phyloP scores from a whole-genome alignment of 2,329 filamentous ascomycete genomes.

The Trichoderma lentiforme region DNA sequence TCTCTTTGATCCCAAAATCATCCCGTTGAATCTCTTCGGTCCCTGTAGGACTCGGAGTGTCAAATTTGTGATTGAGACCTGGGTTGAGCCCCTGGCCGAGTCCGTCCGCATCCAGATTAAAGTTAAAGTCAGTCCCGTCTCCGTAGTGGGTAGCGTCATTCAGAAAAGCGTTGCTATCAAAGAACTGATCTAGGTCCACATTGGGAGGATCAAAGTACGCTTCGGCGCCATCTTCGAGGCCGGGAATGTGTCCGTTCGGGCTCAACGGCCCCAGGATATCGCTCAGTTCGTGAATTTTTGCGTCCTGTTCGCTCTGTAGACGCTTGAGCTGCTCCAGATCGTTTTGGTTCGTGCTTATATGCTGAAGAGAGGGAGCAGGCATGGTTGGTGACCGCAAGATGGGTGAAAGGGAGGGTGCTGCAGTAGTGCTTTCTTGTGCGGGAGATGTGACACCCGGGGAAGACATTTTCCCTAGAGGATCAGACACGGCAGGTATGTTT shows the following conservation, averaged over 20 bases:
- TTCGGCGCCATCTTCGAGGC: slow-evolving; percentile 48
- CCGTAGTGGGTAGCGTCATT: slow-evolving; percentile 37
- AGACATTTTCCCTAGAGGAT: slow-evolving; percentile 21
- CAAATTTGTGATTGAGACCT: slow-evolving; percentile 1
- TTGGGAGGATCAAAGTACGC: slow-evolving; percentile 36
- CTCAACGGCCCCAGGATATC: slow-evolving; percentile 74
- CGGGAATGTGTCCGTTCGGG: slow-evolving; percentile 74
- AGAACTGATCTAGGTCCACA: slow-evolving; percentile 52
- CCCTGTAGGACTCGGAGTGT: slow-evolving; percentile 45
- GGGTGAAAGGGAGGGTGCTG: slow-evolving; percentile 46
- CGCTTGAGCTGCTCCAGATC: slow-evolving; percentile 77
- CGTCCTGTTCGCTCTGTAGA: slow-evolving; percentile 74
- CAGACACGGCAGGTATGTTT: slow-evolving; percentile 23
- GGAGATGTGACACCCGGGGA: slow-evolving; percentile 25
- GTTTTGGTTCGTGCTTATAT: slow-evolving; percentile 65
- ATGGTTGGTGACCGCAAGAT: slow-evolving; percentile 44
- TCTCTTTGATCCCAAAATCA: slow-evolving; percentile 34
- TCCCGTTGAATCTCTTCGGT: slow-evolving; percentile 51
- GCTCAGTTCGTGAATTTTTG: slow-evolving; percentile 71
- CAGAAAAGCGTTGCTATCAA: slow-evolving; percentile 42
- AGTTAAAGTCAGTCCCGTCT: slow-evolving; percentile 50
- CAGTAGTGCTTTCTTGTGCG: slow-evolving; percentile 24
- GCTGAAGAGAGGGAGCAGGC: slow-evolving; percentile 52
- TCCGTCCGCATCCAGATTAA: slow-evolving; percentile 43
- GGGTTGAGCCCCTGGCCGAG: background rate